Percentiles rank a stretch among this genome's conserved stretches.
These are phyloP conservation scores for Paecilomyces variotii DNA, from an alignment of 2,329 filamentous ascomycete genomes.

Conservation along the genomic window DNA sequence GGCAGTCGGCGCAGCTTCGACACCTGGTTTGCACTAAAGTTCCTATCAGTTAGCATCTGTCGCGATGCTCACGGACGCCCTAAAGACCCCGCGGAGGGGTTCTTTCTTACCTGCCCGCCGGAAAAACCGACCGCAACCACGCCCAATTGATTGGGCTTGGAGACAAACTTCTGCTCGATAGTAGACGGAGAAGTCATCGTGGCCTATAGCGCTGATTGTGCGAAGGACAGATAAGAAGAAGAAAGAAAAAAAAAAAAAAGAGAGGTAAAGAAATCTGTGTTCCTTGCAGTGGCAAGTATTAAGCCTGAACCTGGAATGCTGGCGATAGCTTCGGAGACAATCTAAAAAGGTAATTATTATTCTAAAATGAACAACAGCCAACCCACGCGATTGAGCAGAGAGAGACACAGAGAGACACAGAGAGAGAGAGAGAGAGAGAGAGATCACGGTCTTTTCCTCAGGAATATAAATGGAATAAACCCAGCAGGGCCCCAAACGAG, in stretches of 20 bases:
- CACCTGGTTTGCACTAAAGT: constrained; percentile 72
- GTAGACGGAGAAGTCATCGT: constrained; percentile 51
- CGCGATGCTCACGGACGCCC: not conserved
- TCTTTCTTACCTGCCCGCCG: constrained; percentile 70
- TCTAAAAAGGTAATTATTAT: not conserved
- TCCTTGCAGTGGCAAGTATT: constrained; percentile 3
- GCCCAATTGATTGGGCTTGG: constrained; percentile 70
- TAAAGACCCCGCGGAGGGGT: constrained; percentile 1
- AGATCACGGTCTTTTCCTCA: not conserved
- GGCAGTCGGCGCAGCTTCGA: constrained; percentile 82
- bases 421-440: too few species aligned
- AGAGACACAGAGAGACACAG: not conserved
- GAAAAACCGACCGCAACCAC: constrained; percentile 95
- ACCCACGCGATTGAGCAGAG: not conserved
- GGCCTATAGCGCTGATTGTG: constrained; percentile 1
- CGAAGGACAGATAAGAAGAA: not conserved
- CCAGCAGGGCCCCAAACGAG: not conserved
- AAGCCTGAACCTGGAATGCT: not conserved
- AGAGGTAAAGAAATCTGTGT: not conserved
- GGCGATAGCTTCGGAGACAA: not conserved
- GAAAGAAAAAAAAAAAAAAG: not conserved
- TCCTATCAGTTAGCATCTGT: constrained; percentile 3
- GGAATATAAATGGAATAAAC: not conserved
- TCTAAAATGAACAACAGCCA: not conserved
- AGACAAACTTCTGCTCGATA: constrained; percentile 66